Conservation (phyloP, 179 eudicot species). For the Dionaea muscipula region DNA sequence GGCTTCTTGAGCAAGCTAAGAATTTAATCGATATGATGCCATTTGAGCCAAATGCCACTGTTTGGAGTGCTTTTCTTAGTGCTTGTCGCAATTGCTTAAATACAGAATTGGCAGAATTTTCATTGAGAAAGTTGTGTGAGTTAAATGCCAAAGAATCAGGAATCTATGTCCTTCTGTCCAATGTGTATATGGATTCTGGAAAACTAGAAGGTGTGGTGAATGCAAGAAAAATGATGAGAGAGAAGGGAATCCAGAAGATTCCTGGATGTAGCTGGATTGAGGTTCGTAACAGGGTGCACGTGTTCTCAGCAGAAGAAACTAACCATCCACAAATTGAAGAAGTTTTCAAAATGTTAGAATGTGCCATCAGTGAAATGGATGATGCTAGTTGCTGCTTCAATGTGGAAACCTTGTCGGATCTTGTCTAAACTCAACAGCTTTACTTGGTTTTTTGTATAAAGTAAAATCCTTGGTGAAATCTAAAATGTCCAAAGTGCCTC, state of each 20-base stretch:
- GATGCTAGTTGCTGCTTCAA: conserved; percentile 7
- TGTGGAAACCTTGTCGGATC: conserved; percentile 3
- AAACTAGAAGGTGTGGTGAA: conserved; percentile 31
- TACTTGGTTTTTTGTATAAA: background rate
- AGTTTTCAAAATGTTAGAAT: conserved; percentile 15
- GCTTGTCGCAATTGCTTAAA: conserved; percentile 40
- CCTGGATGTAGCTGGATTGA: conserved; percentile 61
- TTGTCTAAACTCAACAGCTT: background rate
- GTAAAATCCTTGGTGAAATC: no score
- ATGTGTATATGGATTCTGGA: conserved; percentile 33
- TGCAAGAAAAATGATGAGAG: conserved; percentile 33
- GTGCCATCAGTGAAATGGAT: conserved; percentile 10
- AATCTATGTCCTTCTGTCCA: conserved; percentile 40
- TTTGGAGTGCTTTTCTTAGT: conserved; percentile 46
- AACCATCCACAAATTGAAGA: conserved; percentile 21
- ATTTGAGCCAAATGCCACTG: conserved; percentile 22
- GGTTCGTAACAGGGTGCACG: conserved; percentile 27
- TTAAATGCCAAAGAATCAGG: conserved; percentile 34
- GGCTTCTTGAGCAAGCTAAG: conserved; percentile 40
- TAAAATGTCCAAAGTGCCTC: no score
- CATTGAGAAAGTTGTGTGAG: conserved; percentile 27
- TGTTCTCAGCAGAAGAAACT: conserved; percentile 21
- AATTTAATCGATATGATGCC: conserved; percentile 33
- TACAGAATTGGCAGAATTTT: conserved; percentile 31
- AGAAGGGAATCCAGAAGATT: conserved; percentile 35